Evolutionary conservation across 768 basidiomycete genomes (phyloP).

Genomic region (Fibroporia radiculosa): DNA sequence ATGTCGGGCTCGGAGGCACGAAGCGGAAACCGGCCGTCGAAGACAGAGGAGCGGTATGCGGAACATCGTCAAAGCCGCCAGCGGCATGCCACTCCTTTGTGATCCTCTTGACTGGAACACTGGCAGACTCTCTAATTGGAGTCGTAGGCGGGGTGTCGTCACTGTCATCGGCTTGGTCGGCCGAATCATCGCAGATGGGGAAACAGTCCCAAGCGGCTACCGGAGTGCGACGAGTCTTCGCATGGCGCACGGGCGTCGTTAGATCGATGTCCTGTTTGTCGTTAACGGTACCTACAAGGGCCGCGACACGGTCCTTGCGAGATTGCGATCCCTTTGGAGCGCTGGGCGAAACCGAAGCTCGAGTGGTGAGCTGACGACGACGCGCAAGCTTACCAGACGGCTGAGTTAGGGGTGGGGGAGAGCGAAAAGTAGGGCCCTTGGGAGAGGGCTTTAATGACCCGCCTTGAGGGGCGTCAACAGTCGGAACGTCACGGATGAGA

Average conservation of each 20-base stretch:
- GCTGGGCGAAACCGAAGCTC: conserved; percentile 27
- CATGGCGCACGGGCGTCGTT: conserved; percentile 24
- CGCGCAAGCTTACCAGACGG: conserved; percentile 53
- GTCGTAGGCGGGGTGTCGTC: conserved; percentile 43
- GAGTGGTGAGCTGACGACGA: conserved; percentile 39
- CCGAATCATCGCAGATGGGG: conserved; percentile 70
- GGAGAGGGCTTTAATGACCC: conserved; percentile 15
- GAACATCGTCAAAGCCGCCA: conserved; percentile 28
- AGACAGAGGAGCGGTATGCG: conserved; percentile 44
- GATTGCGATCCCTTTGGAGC: conserved; percentile 28
- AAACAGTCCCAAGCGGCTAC: conserved; percentile 30
- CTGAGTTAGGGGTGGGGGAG: conserved; percentile 36
- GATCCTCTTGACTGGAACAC: conserved; percentile 11
- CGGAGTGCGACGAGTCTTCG: conserved; percentile 24
- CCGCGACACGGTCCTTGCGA: conserved; percentile 2
- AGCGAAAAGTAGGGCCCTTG: conserved; percentile 17
- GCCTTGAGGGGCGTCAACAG: conserved; percentile 26
- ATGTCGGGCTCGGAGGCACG: conserved; percentile 15
- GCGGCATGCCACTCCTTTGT: conserved; percentile 26
- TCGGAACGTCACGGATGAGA: conserved; percentile 25
- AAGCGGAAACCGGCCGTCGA: conserved; percentile 35
- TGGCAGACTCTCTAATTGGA: conserved; percentile 38
- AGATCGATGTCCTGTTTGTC: not conserved
- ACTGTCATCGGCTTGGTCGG: conserved; percentile 33
- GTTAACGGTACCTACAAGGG: not conserved